Base-by-base conservation (phyloP, 1,284 basidiomycete species). In the Cronartium quercuum region DNA sequence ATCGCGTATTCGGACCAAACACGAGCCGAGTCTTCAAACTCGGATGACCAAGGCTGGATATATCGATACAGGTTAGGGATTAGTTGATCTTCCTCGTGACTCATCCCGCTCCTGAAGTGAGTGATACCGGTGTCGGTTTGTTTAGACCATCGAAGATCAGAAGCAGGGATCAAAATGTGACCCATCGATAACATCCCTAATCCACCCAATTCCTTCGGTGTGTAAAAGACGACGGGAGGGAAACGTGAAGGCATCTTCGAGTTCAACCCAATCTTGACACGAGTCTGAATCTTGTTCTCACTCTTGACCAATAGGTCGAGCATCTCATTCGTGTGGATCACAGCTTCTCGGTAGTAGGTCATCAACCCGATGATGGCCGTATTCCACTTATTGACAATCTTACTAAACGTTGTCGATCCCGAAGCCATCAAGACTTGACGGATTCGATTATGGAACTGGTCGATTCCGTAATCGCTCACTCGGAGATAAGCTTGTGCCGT, bases 331-430 rank as follows among this genome's bases (percentile, higher is more conserved):
- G 96, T 98, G 82, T 96, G 92, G 76, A 97, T 92, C 77, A 98
- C 94, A n/a, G 94, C 95, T 82, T 98, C 95, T 77, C 95, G 91
- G 83, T 98, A 98, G 84, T 98, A 98, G 3, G 94, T 97, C 92
- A 96, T 75, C 41, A 94, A 84, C 76, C 92, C 92, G 78, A 94
- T 95, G 69, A 95, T 87, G 10, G 92, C 91, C 1, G 94, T 95
- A 83, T 97, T 98, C 94, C 94, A 97, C 84, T 98, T 98, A 86
- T 98, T 98, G 81, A 98, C 91, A 80, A 99, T 97, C 86, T 99
- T 99, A 77, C 92, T 93, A 87, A 98, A 98, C 0, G 96, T 98
- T 0, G 95, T 95, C 0, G 94, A 95, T 76, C 96, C 96, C 1
- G 96, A 98, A 79, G 93, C 94, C 96, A 99, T 98, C 77, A 99